phyloP scores from a whole-genome alignment of 1,284 basidiomycete species.

The Anthracocystis setariae region DNA sequence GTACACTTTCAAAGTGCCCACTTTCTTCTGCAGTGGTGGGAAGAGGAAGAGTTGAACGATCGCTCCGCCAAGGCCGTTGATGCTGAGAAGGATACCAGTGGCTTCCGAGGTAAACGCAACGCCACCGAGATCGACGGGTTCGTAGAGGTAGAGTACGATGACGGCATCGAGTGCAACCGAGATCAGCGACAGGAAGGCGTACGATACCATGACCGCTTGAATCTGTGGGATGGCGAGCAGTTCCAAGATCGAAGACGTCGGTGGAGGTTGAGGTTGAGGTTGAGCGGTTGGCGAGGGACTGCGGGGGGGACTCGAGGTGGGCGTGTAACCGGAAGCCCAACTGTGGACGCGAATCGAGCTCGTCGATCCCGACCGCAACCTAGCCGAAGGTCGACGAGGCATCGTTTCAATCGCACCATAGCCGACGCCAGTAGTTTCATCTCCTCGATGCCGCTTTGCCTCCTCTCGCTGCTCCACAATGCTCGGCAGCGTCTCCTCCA shows the following conservation, averaged over 20 bases:
- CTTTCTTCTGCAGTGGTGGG: constrained; percentile 63
- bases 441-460: not conserved
- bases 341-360: constrained; percentile 19
- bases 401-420: constrained; percentile 3
- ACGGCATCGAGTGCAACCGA: constrained; percentile 47
- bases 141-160: constrained; percentile 52
- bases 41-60: constrained; percentile 66
- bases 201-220: constrained; percentile 56
- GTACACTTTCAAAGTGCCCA: constrained; percentile 66
- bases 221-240: constrained; percentile 47
- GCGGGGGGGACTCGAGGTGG: constrained; percentile 18
- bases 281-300: constrained; percentile 5
- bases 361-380: constrained; percentile 12
- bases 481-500: constrained; percentile 65
- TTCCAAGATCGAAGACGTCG: not conserved
- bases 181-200: constrained; percentile 45
- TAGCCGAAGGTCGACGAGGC: not conserved
- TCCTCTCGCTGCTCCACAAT: constrained; percentile 31
- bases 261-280: constrained; percentile 2
- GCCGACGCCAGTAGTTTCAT: too few relatives aligned
- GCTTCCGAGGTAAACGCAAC: constrained; percentile 33
- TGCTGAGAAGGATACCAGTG: constrained; percentile 57
- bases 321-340: constrained; percentile 41
- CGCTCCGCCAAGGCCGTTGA: constrained; percentile 62
- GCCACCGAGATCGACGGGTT: constrained; percentile 44